Evolutionary conservation across 1,284 basidiomycete genomes (phyloP).

Genomic region (Gastroboletus turbinatus): DNA sequence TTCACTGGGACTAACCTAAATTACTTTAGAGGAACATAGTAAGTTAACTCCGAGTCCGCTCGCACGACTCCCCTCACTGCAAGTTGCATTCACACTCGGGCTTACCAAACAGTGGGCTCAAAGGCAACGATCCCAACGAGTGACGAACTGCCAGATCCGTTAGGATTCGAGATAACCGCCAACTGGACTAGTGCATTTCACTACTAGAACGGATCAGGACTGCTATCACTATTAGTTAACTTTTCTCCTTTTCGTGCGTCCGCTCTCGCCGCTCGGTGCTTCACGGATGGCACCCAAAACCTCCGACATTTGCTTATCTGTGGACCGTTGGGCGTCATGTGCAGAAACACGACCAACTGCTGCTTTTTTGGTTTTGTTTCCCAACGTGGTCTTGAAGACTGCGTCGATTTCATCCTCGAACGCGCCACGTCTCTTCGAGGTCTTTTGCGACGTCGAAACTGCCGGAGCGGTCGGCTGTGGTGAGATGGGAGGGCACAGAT

Average conservation of each 20-base stretch:
- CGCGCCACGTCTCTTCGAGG: constrained; percentile 34
- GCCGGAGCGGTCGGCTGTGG: background rate
- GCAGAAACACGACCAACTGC: constrained; percentile 7
- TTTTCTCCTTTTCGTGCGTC: constrained; percentile 24
- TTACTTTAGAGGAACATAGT: too few relatives aligned
- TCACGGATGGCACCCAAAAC: constrained; percentile 32
- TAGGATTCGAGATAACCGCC: background rate
- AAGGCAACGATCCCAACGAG: background rate
- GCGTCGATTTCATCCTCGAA: constrained; percentile 66
- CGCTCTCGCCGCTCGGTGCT: constrained; percentile 24
- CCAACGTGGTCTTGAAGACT: constrained; percentile 58
- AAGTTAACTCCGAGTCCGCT: background rate
- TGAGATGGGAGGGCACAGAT: background rate
- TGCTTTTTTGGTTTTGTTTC: constrained; percentile 56
- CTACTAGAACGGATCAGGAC: background rate
- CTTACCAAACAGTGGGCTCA: background rate
- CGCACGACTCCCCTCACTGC: background rate
- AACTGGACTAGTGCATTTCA: background rate
- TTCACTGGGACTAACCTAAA: background rate
- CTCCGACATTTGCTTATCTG: constrained; percentile 34
- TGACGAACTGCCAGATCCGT: background rate
- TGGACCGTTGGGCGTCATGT: constrained; percentile 10
- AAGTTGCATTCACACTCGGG: background rate
- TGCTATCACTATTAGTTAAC: background rate
- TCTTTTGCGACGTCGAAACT: constrained; percentile 2